phyloP scores from a whole-genome alignment of 805 yeast species.

The Candida khao-thaluensis region DNA sequence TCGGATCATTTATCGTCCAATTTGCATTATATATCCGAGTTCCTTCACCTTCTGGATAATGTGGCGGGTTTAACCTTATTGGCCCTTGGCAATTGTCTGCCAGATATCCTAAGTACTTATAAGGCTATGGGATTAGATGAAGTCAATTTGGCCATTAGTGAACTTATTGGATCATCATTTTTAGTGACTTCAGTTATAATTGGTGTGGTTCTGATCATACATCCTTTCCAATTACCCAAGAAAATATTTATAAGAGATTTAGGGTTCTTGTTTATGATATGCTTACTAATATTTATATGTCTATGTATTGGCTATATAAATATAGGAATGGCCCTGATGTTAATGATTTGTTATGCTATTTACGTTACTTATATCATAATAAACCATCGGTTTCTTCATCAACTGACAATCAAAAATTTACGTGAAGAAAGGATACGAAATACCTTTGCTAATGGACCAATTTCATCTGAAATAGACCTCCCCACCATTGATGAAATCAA shows the following conservation, averaged over 20 bases:
- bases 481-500: constrained; percentile 30
- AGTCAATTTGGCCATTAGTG: constrained; percentile 81
- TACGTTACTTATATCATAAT: constrained; percentile 55
- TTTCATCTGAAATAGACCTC: constrained; percentile 9
- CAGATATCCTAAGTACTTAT: constrained; percentile 83
- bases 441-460: constrained; percentile 14
- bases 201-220: constrained; percentile 71
- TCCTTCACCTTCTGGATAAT: constrained; percentile 66
- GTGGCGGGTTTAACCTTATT: constrained; percentile 82
- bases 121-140: constrained; percentile 75
- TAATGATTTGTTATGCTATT: constrained; percentile 54
- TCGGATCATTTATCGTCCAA: constrained; percentile 83
- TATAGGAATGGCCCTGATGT: constrained; percentile 52
- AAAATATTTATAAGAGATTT: constrained; percentile 60
- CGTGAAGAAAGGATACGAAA: constrained; percentile 25
- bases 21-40: constrained; percentile 59
- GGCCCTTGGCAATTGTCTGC: constrained; percentile 91
- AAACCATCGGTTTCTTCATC: constrained; percentile 21
- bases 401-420: constrained; percentile 14
- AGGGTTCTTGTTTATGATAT: constrained; percentile 51
- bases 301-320: constrained; percentile 55
- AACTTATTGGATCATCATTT: constrained; percentile 85
- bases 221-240: constrained; percentile 59
- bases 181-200: constrained; percentile 78
- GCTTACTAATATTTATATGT: constrained; percentile 49